Conservation (phyloP, 83 land plant species). For the Picea mariana region DNA sequence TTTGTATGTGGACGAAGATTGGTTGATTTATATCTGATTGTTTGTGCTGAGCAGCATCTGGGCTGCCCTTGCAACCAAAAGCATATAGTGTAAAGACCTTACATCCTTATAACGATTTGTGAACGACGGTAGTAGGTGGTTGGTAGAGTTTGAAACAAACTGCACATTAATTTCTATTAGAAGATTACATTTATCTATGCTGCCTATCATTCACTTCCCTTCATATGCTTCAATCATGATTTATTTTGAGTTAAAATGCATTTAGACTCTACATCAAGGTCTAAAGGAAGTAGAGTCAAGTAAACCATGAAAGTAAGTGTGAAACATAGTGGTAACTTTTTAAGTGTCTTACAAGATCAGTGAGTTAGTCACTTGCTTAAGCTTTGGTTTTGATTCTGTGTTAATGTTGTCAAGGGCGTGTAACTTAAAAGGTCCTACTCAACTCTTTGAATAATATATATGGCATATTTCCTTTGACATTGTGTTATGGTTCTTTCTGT, state of each 20-base stretch:
- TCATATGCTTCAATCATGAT: not conserved
- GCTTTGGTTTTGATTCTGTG: not conserved
- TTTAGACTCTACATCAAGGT: not conserved
- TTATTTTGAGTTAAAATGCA: not conserved
- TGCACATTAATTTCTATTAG: not conserved
- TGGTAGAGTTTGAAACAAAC: not conserved
- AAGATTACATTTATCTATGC: not conserved
- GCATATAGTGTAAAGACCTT: not conserved
- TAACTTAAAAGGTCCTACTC: too few species aligned
- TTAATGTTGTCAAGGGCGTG: too few species aligned
- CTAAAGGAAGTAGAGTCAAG: not conserved
- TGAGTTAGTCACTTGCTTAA: not conserved
- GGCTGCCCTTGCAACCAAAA: not conserved
- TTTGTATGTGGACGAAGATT: not conserved
- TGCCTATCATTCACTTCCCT: not conserved
- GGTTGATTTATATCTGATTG: not conserved
- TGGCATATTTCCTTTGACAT: constrained; percentile 2
- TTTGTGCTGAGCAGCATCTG: not conserved
- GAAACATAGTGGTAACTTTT: not conserved
- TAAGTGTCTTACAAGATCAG: not conserved
- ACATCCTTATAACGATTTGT: not conserved
- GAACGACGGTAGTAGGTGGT: too few species aligned
- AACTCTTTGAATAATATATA: not conserved
- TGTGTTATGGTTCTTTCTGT: not conserved
- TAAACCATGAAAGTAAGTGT: not conserved